A percentile compares a stretch with the other conserved stretches of the same genome.
Evolutionary conservation across 495 filamentous ascomycete species (phyloP).

Genomic region (Beverwykella pulmonaria): DNA sequence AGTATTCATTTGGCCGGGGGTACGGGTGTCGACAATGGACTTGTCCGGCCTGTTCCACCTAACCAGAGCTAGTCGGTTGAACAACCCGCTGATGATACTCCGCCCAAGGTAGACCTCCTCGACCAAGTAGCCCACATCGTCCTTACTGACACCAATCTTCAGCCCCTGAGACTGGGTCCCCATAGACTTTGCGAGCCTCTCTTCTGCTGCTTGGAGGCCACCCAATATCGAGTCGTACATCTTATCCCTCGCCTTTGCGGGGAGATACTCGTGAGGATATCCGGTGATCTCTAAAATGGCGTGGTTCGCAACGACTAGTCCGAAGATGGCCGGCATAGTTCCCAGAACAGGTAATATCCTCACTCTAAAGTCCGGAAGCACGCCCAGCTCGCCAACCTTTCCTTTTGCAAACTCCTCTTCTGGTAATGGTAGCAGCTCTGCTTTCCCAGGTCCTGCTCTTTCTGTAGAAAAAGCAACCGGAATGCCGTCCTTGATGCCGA

Average conservation of each 20-base stretch:
- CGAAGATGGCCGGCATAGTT: slow-evolving; percentile 97
- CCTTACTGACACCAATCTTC: slow-evolving; percentile 72
- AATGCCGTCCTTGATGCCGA: slow-evolving; percentile 82
- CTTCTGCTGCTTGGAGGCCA: slow-evolving; percentile 71
- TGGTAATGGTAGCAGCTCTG: slow-evolving; percentile 78
- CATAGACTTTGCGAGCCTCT: slow-evolving; percentile 63
- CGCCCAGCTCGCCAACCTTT: slow-evolving; percentile 80
- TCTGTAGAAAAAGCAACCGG: slow-evolving; percentile 93
- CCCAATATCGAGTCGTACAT: slow-evolving; percentile 82
- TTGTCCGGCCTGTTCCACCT: slow-evolving; percentile 68
- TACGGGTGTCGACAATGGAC: slow-evolving; percentile 50
- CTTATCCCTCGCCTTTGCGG: slow-evolving; percentile 82
- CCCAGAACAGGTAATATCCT: slow-evolving; percentile 92
- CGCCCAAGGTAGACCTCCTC: slow-evolving; percentile 88
- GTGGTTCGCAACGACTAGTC: slow-evolving; percentile 86
- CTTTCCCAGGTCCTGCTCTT: slow-evolving; percentile 88
- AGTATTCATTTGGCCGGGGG: slow-evolving; percentile 67
- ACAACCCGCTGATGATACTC: slow-evolving; percentile 78
- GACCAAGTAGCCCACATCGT: slow-evolving; percentile 81
- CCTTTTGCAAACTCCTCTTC: slow-evolving; percentile 90
- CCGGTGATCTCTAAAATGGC: slow-evolving; percentile 82
- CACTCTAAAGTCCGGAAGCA: slow-evolving; percentile 88
- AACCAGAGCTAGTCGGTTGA: slow-evolving; percentile 73
- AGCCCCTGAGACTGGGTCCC: slow-evolving; percentile 69
- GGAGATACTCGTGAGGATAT: slow-evolving; percentile 83